Evolutionary conservation across 495 filamentous ascomycete species (phyloP).

Genomic region (Neurospora sp.): DNA sequence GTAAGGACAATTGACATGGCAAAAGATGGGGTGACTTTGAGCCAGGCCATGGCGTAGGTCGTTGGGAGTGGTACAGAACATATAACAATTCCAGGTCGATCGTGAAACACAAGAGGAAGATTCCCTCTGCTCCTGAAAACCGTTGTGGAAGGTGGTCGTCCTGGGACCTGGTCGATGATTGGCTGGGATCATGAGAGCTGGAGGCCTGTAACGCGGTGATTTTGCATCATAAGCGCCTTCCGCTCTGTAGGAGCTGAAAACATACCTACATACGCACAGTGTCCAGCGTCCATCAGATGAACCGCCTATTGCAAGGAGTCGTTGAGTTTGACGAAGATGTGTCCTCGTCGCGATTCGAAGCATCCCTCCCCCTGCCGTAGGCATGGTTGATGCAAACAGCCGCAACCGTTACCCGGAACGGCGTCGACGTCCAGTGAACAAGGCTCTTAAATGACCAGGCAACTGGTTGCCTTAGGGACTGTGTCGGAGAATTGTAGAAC

Average conservation of each 20-base stretch:
- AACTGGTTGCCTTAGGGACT: neutral
- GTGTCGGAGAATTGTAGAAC: neutral
- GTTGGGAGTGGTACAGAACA: neutral
- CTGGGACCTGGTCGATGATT: neutral
- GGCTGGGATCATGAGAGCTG: neutral
- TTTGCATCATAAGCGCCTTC: neutral
- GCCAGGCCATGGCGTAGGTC: neutral
- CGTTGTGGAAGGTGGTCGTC: neutral
- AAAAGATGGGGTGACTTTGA: neutral
- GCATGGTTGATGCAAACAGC: neutral
- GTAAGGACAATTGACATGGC: neutral
- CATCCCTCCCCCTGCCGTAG: neutral
- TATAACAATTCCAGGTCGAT: neutral
- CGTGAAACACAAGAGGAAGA: neutral
- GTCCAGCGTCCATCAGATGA: neutral
- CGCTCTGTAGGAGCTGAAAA: neutral
- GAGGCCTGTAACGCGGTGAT: neutral
- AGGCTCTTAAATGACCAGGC: neutral
- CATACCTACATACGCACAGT: neutral
- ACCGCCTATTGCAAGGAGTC: neutral
- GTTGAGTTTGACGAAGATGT: neutral
- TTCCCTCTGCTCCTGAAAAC: neutral
- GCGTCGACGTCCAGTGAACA: neutral
- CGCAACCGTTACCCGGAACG: neutral
- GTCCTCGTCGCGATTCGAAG: neutral